Base-by-base conservation (phyloP, 768 basidiomycete species). In the Russula emetica region DNA sequence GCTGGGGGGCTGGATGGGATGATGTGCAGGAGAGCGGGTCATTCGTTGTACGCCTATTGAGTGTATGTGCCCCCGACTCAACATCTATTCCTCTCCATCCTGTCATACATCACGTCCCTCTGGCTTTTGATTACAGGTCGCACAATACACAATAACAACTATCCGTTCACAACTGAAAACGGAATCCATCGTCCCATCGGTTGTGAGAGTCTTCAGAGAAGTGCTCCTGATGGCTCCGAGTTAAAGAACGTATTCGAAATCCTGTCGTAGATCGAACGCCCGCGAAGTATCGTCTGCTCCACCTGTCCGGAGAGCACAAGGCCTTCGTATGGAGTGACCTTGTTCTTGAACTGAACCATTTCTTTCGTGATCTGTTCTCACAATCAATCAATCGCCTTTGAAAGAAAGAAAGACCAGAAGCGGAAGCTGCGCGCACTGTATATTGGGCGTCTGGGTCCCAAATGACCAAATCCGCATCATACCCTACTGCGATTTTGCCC, bases 311-410 rank as follows among this genome's bases (percentile, higher is more conserved):
- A 77, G 50, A 97, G 79, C 20, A 70, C 78, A 70, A 83, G 77
- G 5, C 94, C 94, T 68, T 90, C 83, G 72, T 95, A 98, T 2
- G 96, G 91, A 4, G 92, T 91, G 22, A 97, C 71, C 75, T 94
- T 95, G 77, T 98, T 98, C 79, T 93, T 97, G 82, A 96, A 98
- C 58, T 86, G 80, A 14, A 98, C 78, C 14, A 74, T 71, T 10
- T 88, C 86, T 71, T 82, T 82, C 30, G 85, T 86, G 26, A 94
- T 88, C 92, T 94, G 64, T 20, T 44, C 24, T 16, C 36, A 22
- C n/a, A n/a, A 9, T 57, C 26, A 22, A 28, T 42, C 9, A 34
- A 5, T 36, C 20, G 9, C n/a, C 9, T 32, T 38, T 32, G 13
- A 26, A 30, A n/a, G n/a, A n/a, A n/a, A n/a, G n/a, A n/a, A n/a